A percentile compares a stretch with the other conserved stretches of the same genome.
These are phyloP conservation scores for Lactarius hatsudake DNA, from an alignment of 768 basidiomycete species.

Conservation along the genomic window DNA sequence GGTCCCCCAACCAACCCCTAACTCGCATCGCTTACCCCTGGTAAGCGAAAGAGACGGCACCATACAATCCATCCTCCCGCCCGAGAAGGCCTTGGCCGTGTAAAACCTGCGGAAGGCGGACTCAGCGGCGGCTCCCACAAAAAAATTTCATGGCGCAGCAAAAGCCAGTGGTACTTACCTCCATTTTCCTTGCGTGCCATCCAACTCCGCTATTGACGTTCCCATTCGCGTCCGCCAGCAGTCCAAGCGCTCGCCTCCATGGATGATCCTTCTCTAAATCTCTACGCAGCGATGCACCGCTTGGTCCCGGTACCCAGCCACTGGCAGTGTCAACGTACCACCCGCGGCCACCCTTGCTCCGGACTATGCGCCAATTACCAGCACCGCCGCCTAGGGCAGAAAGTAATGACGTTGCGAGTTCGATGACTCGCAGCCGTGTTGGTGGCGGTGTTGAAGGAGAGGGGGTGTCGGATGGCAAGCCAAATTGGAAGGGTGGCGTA, in stretches of 20 bases:
- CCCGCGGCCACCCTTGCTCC: constrained; percentile 88
- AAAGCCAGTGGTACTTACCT: constrained; percentile 32
- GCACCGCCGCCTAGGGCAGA: constrained; percentile 73
- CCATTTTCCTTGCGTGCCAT: constrained; percentile 92
- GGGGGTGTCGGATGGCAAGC: constrained; percentile 37
- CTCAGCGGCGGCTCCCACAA: constrained; percentile 9
- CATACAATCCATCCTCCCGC: constrained; percentile 90
- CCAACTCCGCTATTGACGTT: constrained; percentile 90
- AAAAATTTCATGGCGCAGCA: background rate
- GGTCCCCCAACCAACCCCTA: too few species aligned
- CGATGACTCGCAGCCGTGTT: constrained; percentile 82
- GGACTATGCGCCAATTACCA: constrained; percentile 84
- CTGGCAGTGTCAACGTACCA: constrained; percentile 93
- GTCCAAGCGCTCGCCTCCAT: constrained; percentile 66
- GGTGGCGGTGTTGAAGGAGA: constrained; percentile 43
- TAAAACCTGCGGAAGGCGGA: constrained; percentile 43
- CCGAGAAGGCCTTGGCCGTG: constrained; percentile 90
- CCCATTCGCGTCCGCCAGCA: constrained; percentile 75
- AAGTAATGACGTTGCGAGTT: constrained; percentile 72
- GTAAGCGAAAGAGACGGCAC: constrained; percentile 92
- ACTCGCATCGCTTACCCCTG: constrained; percentile 57
- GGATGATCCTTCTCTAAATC: constrained; percentile 50
- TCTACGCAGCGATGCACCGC: constrained; percentile 41
- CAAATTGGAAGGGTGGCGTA: constrained; percentile 72
- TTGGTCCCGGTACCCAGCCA: constrained; percentile 63